Conservation (phyloP, 345 rosid genomes). For the Aegle marmelos region DNA sequence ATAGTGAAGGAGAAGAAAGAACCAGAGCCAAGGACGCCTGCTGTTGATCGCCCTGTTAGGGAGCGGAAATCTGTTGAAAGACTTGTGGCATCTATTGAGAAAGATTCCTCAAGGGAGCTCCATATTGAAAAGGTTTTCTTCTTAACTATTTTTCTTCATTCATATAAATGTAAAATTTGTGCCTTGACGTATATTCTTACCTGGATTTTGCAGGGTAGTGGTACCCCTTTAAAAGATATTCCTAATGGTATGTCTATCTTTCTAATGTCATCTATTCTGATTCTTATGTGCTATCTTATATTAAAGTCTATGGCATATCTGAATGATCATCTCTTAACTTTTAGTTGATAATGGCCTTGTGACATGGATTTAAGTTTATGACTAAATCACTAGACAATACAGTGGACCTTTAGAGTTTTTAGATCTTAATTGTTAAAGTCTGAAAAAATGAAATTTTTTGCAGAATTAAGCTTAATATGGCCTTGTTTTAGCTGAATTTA, state of each 20-base stretch:
- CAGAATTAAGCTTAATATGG: not conserved
- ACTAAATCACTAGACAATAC: not conserved
- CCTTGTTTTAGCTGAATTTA: not conserved
- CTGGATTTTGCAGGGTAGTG: constrained; percentile 69
- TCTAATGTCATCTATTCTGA: not conserved
- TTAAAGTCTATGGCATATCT: not conserved
- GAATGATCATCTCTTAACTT: not conserved
- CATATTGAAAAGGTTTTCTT: constrained; percentile 67
- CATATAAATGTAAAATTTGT: not conserved
- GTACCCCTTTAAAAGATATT: constrained; percentile 84
- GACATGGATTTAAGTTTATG: not conserved
- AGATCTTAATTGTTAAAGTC: not conserved
- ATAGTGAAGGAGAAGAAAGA: constrained; percentile 42
- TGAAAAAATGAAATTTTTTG: not conserved
- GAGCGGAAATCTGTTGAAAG: constrained; percentile 94
- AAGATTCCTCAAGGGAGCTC: constrained; percentile 62
- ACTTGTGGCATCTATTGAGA: constrained; percentile 78
- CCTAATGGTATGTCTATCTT: constrained; percentile 66
- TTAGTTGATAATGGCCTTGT: not conserved
- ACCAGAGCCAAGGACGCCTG: constrained; percentile 61
- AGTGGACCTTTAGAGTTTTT: not conserved
- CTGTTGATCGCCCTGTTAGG: constrained; percentile 79
- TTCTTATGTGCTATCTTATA: not conserved
- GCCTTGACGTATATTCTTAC: constrained; percentile 17
- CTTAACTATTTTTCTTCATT: constrained; percentile 5